phyloP scores from a whole-genome alignment of 1,139 yeast species.

The Nakaseomyces uthaithaninus region DNA sequence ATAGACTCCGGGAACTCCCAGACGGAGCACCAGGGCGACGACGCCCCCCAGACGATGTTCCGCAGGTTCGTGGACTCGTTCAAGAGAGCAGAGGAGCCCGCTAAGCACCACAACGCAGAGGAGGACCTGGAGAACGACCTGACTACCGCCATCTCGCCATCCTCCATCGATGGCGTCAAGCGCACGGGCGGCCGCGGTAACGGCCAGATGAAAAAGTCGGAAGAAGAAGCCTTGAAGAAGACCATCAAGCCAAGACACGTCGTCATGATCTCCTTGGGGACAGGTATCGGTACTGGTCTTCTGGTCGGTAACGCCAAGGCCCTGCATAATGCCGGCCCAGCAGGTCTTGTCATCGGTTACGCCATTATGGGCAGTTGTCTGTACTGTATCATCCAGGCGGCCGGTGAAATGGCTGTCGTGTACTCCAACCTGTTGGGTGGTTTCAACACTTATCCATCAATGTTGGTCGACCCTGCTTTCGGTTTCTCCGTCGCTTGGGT shows the following conservation, averaged over 20 bases:
- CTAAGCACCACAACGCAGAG: slow-evolving; percentile 5
- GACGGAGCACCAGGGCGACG: neutral
- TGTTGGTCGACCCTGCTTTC: slow-evolving; percentile 61
- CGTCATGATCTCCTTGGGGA: slow-evolving; percentile 73
- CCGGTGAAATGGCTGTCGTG: slow-evolving; percentile 75
- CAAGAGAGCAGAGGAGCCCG: slow-evolving; percentile 20
- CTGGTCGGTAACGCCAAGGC: slow-evolving; percentile 70
- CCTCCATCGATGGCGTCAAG: slow-evolving; percentile 4
- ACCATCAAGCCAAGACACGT: slow-evolving; percentile 45
- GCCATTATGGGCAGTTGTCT: slow-evolving; percentile 60
- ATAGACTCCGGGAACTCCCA: neutral
- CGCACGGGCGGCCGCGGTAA: neutral
- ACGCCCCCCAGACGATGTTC: slow-evolving; percentile 21
- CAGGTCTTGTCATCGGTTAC: slow-evolving; percentile 63
- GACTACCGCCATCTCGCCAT: slow-evolving; percentile 8
- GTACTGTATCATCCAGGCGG: slow-evolving; percentile 70
- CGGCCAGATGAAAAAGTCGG: slow-evolving; percentile 4
- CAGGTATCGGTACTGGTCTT: slow-evolving; percentile 77
- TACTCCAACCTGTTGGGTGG: slow-evolving; percentile 73
- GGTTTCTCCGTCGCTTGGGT: slow-evolving; percentile 79
- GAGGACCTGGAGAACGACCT: slow-evolving; percentile 9
- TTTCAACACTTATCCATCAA: slow-evolving; percentile 62
- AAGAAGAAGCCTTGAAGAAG: slow-evolving; percentile 35
- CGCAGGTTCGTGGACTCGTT: slow-evolving; percentile 26
- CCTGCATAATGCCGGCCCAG: slow-evolving; percentile 69